Base-by-base conservation (phyloP, 768 basidiomycete genomes). In the Gloeostereum incarnatum region DNA sequence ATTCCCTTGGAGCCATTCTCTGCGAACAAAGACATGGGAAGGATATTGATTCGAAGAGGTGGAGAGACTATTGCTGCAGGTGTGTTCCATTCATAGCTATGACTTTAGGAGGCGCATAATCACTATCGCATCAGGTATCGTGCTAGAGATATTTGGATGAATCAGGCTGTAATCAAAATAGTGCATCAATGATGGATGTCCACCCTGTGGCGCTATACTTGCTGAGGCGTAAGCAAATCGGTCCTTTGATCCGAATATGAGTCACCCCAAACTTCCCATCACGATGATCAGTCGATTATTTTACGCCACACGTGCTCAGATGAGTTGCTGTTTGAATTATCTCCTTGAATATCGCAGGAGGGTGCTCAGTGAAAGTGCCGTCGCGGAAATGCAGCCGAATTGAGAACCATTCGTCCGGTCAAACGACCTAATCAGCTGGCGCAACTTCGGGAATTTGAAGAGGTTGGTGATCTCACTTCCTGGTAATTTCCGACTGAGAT, bases 11-110 rank as follows among this genome's bases (percentile, higher is more conserved):
- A 98, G 54, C 72, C 86, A 1, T 94, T 96, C 48, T 59, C 77
- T 1, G 61, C 62, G 5, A 98, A 93, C 61, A 99, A 98, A 59
- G 88, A 93, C 39, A 96, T 98, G 96, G 96, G 96, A 0, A 65
- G 96, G 33, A 73, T 99, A 36, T 54, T 99, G 45, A 66, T 99
- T 41, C 67, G 96, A 31, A 65, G 94, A 38, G 80, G 78, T 21
- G 96, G 96, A 1, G 93, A 97, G 62, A 97, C 96, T 0, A 85
- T 99, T 43, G 90, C 81, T 26, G 93, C 93, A 31, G 93, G 92
- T 81, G 47, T 36, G 67, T 35, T 18, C 25, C 2, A 31, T 39
- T 19, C 18, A 13, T 22, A 25, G 5, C 8, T 17, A 17, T 27
- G 17, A 25, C 13, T 8, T 20, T 20, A 21, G 3, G 11, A 10